Evolutionary conservation across 2,329 filamentous ascomycete species (phyloP).

Genomic region (Diplodia seriata): DNA sequence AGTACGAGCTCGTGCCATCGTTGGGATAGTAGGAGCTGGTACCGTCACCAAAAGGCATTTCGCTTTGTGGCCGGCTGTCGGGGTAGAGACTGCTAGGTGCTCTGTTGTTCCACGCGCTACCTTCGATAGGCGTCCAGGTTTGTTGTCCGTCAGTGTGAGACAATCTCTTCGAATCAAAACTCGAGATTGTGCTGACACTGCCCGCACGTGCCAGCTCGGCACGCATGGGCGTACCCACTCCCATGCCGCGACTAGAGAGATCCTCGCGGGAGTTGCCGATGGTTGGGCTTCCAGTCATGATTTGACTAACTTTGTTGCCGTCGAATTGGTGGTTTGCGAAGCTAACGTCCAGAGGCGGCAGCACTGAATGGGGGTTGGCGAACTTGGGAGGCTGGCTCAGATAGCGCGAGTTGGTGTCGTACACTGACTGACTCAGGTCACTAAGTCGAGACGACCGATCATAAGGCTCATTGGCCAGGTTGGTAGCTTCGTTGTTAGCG

Average conservation of each 20-base stretch:
- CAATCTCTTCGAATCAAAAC: conserved; percentile 33
- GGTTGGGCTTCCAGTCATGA: conserved; percentile 73
- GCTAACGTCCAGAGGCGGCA: conserved; percentile 71
- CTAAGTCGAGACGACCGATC: conserved; percentile 53
- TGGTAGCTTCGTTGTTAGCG: conserved; percentile 71
- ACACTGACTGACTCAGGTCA: conserved; percentile 47
- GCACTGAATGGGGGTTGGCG: conserved; percentile 66
- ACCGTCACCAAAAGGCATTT: conserved; percentile 60
- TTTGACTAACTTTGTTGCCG: conserved; percentile 68
- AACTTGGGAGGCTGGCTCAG: conserved; percentile 58
- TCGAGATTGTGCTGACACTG: conserved; percentile 45
- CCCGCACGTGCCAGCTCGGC: conserved; percentile 48
- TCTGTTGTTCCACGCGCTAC: conserved; percentile 40
- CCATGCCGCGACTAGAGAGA: conserved; percentile 42
- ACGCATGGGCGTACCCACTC: conserved; percentile 42
- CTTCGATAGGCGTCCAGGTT: conserved; percentile 47
- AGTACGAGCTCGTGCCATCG: conserved; percentile 62
- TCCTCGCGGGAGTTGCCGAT: conserved; percentile 64
- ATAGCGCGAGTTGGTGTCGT: conserved; percentile 63
- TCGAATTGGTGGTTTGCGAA: conserved; percentile 54
- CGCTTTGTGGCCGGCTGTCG: conserved; percentile 52
- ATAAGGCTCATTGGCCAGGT: conserved; percentile 65
- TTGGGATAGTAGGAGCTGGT: conserved; percentile 58
- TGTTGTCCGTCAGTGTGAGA: conserved; percentile 44
- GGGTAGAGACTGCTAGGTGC: conserved; percentile 55